Conservation (phyloP, 768 basidiomycete genomes). For the Flagelloscypha sp. region DNA sequence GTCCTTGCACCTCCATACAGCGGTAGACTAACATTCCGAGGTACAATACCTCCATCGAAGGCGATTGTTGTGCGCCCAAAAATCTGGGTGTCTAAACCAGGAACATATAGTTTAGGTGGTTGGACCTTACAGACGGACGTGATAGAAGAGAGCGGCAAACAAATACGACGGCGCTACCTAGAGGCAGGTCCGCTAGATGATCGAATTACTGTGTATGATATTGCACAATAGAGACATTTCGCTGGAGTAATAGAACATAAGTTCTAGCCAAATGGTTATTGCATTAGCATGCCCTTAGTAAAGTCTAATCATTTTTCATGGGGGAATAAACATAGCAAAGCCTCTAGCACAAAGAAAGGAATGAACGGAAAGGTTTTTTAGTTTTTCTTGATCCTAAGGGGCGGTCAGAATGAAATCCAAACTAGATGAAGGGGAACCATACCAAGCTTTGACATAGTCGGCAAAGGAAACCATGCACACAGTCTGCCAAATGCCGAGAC, state of each 20-base stretch:
- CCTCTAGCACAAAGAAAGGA: conserved; percentile 13
- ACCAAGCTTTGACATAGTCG: conserved; percentile 91
- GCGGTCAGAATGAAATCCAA: conserved; percentile 9
- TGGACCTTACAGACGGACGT: conserved; percentile 69
- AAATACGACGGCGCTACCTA: conserved; percentile 25
- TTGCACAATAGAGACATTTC: conserved; percentile 8
- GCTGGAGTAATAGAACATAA: no score
- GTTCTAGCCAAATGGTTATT: no score
- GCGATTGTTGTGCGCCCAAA: conserved; percentile 35
- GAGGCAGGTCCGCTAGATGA: conserved; percentile 24
- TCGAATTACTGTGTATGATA: conserved; percentile 24
- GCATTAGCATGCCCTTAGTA: no score
- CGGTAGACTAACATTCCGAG: conserved; percentile 62
- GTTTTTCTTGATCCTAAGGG: conserved; percentile 43
- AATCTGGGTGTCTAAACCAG: conserved; percentile 56
- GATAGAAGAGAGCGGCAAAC: conserved; percentile 23
- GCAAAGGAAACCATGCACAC: conserved; percentile 99
- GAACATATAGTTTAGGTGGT: conserved; percentile 52
- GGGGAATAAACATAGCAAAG: conserved; percentile 13
- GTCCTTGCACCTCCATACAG: conserved; percentile 47
- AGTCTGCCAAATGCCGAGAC: conserved; percentile 93
- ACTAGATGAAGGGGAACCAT: conserved; percentile 12
- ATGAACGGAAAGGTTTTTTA: conserved; percentile 12
- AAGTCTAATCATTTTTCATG: conserved; percentile 15
- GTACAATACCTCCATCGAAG: conserved; percentile 44